These are phyloP conservation scores for Suillus subalutaceus DNA, from an alignment of 768 basidiomycete genomes.

Conservation along the genomic window DNA sequence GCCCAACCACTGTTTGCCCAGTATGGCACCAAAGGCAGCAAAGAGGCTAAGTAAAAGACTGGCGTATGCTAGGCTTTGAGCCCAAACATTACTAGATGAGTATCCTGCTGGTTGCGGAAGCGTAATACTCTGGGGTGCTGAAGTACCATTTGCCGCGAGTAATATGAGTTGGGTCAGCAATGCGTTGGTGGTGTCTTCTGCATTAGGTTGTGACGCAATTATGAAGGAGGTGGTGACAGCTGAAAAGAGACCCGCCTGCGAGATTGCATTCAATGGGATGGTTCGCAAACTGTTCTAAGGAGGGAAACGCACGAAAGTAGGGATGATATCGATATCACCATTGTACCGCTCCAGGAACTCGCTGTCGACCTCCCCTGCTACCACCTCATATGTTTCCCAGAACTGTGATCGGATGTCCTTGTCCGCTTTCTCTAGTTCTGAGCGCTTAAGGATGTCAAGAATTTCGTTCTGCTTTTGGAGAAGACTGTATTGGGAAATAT, in stretches of 20 bases:
- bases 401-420: conserved; percentile 14
- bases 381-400: conserved; percentile 5
- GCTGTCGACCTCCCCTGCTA: conserved; percentile 11
- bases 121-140: conserved; percentile 3
- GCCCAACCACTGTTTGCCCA: conserved; percentile 23
- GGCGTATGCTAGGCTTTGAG: conserved; percentile 19
- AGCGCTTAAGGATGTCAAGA: conserved; percentile 1
- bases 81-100: conserved; percentile 11
- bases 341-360: conserved; percentile 17
- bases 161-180: conserved; percentile 17
- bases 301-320: conserved; percentile 11
- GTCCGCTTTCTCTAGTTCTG: conserved; percentile 5
- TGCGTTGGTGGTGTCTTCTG: conserved; percentile 16
- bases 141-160: conserved; percentile 14
- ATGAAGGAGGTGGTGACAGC: conserved; percentile 22
- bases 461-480: conserved; percentile 4
- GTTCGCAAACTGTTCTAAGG: no score
- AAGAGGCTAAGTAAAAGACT: conserved; percentile 19
- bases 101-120: conserved; percentile 15
- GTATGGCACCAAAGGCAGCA: conserved; percentile 21
- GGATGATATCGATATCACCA: conserved; percentile 17
- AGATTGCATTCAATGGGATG: not conserved
- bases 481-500: not conserved
- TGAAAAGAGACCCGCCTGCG: conserved; percentile 22
- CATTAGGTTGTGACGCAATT: conserved; percentile 14